Conservation (phyloP, 1,139 yeast species). For the Torulaspora pretoriensis region DNA sequence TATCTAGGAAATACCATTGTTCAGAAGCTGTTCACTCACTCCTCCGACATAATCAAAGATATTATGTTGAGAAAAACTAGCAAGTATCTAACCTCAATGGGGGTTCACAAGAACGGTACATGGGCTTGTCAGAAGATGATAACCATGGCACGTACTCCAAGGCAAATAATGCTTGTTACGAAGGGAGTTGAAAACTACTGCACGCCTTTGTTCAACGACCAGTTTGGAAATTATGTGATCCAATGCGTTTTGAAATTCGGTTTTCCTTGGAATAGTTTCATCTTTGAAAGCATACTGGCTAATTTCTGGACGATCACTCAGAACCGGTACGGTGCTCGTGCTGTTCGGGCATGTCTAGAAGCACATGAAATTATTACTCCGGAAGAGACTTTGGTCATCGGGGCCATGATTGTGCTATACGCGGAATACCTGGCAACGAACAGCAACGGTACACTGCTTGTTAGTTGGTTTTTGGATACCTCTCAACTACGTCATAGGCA, state of each 20-base stretch:
- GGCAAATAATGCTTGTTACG: constrained; percentile 69
- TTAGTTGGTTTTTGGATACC: constrained; percentile 94
- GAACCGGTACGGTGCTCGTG: constrained; percentile 93
- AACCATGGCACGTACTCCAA: constrained; percentile 60
- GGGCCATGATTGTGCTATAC: constrained; percentile 73
- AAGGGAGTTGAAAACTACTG: constrained; percentile 75
- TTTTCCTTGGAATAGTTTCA: constrained; percentile 81
- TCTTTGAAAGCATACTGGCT: constrained; percentile 77
- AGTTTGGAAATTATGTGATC: constrained; percentile 92
- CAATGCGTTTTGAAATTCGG: constrained; percentile 93
- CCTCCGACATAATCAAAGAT: constrained; percentile 69
- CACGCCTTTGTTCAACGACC: constrained; percentile 85
- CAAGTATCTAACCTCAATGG: constrained; percentile 83
- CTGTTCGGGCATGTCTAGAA: constrained; percentile 89
- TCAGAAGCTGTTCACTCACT: constrained; percentile 76
- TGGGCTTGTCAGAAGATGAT: constrained; percentile 99
- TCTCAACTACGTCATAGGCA: constrained; percentile 62
- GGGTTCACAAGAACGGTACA: constrained; percentile 96
- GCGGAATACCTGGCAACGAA: constrained; percentile 79
- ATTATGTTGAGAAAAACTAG: constrained; percentile 76
- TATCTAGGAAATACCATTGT: constrained; percentile 94
- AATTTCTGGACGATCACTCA: constrained; percentile 79
- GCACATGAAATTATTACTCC: constrained; percentile 53
- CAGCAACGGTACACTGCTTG: constrained; percentile 80
- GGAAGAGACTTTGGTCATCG: constrained; percentile 71